Evolutionary conservation across 169 alveolate species (phyloP), one percentile per base, ranked within the genome.

Genomic region (Eimeria tenella): DNA sequence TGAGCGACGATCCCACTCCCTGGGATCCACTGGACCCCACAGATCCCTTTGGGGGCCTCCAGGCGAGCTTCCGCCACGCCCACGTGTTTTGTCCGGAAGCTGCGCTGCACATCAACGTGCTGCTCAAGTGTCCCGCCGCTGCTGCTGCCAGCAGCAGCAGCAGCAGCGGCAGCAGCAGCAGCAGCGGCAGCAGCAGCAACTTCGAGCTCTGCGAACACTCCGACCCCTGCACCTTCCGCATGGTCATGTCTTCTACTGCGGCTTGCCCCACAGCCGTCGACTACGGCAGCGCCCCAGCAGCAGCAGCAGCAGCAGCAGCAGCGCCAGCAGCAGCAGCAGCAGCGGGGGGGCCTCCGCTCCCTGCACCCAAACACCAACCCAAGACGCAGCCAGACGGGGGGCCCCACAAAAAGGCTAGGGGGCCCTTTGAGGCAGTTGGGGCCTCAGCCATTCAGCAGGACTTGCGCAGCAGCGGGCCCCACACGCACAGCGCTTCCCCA

Each of bases 11-110:
- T n/a, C 77, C 91, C 5, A 83, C 91, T 0, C 79, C 91, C 19
- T 83, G 91, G 91, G 63, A 62, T 11, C 91, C 91, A 19, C 25
- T 83, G 23, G 71, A 83, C 15, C n/a, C 91, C 3, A 8, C 25
- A 15, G 65, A 83, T n/a, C 91, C 91, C 11, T 62, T 8, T n/a
- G 50, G 23, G 13, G 91, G 91, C 19, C 62, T 83, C 6, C 79
- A 83, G 63, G 79, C 91, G 4, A 49, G 31, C 63, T 31, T 83
- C 52, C 91, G 71, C 53, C 91, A 83, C 10, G 53, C 52, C 11
- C 91, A 83, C 55, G 62, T 83, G 1, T 83, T 83, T 50, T 83
- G 91, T 19, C 91, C 91, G 3, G 63, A 83, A 0, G 31, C 91
- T 17, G 58, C 70, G 21, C 63, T 83, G 21, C 91, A 25, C 23